Evolutionary conservation across 2,329 filamentous ascomycete genomes (phyloP), one percentile per base, ranked within the genome.

Genomic region (Ascochyta viciae-villosae): DNA sequence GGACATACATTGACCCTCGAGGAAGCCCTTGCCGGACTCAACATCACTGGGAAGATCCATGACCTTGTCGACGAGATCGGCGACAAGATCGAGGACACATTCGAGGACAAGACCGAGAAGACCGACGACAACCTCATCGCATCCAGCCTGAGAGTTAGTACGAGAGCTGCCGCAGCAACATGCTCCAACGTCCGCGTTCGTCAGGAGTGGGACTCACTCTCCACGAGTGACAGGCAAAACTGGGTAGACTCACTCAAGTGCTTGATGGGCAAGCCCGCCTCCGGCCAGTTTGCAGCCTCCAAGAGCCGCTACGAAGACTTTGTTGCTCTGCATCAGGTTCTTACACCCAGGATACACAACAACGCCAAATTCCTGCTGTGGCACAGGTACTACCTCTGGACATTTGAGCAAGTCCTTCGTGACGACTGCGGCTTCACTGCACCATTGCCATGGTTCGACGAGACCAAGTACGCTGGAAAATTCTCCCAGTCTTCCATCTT

Each of bases 371-470:
- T 79, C 70, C 62, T 78, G 37, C 62, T 77, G 19, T 80, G 78
- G 78, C 78, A 80, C 67, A 71, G 78, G 26, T 77, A 78, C 65
- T 76, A 68, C 62, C 61, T 72, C 27, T 76, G 78, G 68, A 64
- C 68, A 3, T 80, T 77, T 54, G 78, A 81, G 60, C 62, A 74
- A 16, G 64, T 76, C 5, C 66, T 81, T 10, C 75, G 71, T 35
- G 55, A 68, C 12, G 77, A 79, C 54, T 81, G 79, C 54, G 76
- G 76, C 43, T 78, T 77, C 58, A 70, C 58, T n/a, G 71, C 70
- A 35, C 55, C 65, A 41, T 56, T 78, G 48, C 78, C 78, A 2
- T 76, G 73, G 72, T 76, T 71, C 60, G 72, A 76, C 68, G 59
- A 75, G 67, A 67, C 67, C n/a, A 64, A 56, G 45, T 74, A 70